Base-by-base conservation (phyloP, 768 basidiomycete genomes). In the Lentinula guzmanii region DNA sequence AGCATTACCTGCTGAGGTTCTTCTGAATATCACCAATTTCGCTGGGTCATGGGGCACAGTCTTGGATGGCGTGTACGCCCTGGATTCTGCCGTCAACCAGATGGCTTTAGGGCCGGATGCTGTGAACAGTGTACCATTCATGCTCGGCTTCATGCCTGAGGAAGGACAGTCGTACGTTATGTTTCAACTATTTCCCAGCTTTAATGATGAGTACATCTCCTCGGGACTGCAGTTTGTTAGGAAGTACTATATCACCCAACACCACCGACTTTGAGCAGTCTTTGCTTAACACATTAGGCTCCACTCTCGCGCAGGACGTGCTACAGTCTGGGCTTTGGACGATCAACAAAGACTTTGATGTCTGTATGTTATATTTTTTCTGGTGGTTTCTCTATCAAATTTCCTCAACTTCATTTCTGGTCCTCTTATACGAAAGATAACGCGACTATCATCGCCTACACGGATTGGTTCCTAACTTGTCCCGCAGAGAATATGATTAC, bases 101-200 rank as follows among this genome's bases (percentile, higher is more conserved):
- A 57, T 66, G 11, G 62, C 46, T 41, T 56, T 61, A 21, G 64
- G 64, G 3, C 60, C 60, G 11, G 50, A 53, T 10, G 66, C 59
- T 3, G 52, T 66, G 4, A 66, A 66, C 43, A 65, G 64, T 41
- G 66, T 66, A 57, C 24, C 64, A 1, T 65, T 52, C 39, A 61
- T 66, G 57, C 60, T 62, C 39, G 66, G 66, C 1, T 65, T 65
- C 55, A 65, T 66, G 66, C 66, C 66, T 6, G 66, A 66, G 13
- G 66, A 66, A 50, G 66, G 62, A 16, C 64, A 66, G 18, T 66
- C 66, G 66, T 66, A 41, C 35, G 66, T 61, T 56, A 28, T 33
- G n/a, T 42, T 35, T 10, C 15, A 39, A 39, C 28, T 3, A 28
- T 28, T 28, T 28, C 28, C 28, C 3, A 28, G 28, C 28, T 28